Conservation (phyloP, 129 eudicot species). For the Flaveria ramosissima region DNA sequence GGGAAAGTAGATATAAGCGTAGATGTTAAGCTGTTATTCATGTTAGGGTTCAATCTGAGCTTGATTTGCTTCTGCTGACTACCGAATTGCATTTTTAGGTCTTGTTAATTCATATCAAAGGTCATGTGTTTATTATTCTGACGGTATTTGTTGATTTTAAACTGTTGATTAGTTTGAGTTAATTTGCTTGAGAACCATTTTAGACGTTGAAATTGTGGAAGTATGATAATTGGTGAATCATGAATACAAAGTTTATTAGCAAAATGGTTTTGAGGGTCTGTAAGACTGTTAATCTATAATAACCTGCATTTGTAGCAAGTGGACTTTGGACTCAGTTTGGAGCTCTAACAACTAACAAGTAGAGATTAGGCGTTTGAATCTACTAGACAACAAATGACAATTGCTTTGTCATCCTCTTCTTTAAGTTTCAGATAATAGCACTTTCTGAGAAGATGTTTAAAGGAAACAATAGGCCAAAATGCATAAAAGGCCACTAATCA, state of each 20-base stretch:
- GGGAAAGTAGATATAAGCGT: neutral
- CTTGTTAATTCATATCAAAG: neutral
- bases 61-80: slow-evolving; percentile 10
- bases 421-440: neutral
- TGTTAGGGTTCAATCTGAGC: neutral
- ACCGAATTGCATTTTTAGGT: neutral
- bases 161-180: neutral
- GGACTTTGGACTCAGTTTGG: neutral
- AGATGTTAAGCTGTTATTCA: neutral
- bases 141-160: slow-evolving; percentile 4
- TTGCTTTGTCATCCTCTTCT: slow-evolving; percentile 7
- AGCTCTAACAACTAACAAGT: neutral
- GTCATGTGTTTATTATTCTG: neutral
- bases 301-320: neutral
- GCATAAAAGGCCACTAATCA: neutral
- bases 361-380: neutral
- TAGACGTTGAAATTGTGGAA: neutral
- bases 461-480: neutral
- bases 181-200: slow-evolving; percentile 1
- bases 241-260: neutral
- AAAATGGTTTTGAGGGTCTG: neutral
- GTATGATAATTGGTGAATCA: neutral
- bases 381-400: neutral
- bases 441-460: neutral
- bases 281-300: too few relatives aligned